Percentiles rank a stretch among this genome's conserved stretches.
phyloP scores from a whole-genome alignment of 1,284 basidiomycete species.

The Ustilago curta region DNA sequence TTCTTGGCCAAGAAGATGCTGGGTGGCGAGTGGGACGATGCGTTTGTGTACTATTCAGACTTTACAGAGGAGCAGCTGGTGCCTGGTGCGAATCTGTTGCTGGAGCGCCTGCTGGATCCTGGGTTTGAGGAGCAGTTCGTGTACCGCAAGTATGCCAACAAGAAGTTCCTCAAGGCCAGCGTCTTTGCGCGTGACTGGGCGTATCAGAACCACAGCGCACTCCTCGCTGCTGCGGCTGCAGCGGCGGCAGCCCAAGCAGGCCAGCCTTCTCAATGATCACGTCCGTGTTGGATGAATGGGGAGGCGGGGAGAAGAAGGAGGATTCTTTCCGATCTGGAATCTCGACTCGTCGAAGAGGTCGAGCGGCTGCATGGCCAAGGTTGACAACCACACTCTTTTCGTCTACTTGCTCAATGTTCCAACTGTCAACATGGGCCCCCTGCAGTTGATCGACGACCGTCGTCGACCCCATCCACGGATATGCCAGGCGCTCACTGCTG shows the following conservation, averaged over 20 bases:
- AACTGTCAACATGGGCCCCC: constrained; percentile 27
- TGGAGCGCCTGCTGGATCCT: constrained; percentile 84
- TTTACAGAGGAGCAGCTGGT: constrained; percentile 90
- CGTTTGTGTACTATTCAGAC: constrained; percentile 92
- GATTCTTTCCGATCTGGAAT: no score
- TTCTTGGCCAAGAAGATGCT: constrained; percentile 71
- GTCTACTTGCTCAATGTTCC: constrained; percentile 11
- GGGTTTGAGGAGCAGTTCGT: constrained; percentile 88
- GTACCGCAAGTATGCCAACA: constrained; percentile 95
- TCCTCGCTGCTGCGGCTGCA: constrained; percentile 44
- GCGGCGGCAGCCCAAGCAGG: constrained; percentile 38
- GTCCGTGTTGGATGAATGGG: neutral
- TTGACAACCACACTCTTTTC: constrained; percentile 35
- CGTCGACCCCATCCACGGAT: neutral
- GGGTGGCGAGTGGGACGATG: constrained; percentile 74
- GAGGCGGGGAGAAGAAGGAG: no score
- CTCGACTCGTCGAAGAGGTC: neutral
- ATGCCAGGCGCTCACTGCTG: no score
- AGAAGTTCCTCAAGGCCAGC: constrained; percentile 86
- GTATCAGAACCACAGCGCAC: constrained; percentile 55
- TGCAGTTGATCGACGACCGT: constrained; percentile 7
- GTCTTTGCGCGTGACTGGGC: constrained; percentile 73
- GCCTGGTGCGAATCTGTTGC: constrained; percentile 83
- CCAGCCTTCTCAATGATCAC: constrained; percentile 24
- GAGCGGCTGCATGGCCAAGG: constrained; percentile 6